phyloP scores from a whole-genome alignment of 345 rosid species.

The Laguncularia racemosa region DNA sequence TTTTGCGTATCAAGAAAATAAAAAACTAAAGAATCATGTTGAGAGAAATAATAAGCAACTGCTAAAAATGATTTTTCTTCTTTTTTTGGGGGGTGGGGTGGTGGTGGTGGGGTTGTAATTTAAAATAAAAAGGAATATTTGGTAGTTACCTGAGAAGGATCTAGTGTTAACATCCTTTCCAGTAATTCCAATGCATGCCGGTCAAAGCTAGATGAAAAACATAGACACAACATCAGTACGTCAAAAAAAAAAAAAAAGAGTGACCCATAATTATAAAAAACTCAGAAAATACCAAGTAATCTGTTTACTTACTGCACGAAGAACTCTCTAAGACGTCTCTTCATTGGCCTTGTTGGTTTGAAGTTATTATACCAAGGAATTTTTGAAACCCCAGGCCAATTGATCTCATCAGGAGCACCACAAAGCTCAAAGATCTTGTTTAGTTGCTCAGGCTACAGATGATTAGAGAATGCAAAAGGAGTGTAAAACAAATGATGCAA shows the following conservation, averaged over 20 bases:
- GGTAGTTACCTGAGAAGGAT: constrained; percentile 68
- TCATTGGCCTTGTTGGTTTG: constrained; percentile 65
- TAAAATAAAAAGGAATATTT: neutral
- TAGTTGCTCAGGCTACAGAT: constrained; percentile 58
- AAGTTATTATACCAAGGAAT: constrained; percentile 70
- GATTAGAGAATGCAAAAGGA: constrained; percentile 5
- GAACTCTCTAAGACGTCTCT: constrained; percentile 74
- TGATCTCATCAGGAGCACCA: constrained; percentile 67
- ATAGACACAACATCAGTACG: neutral
- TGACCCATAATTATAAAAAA: neutral
- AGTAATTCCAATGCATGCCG: constrained; percentile 89
- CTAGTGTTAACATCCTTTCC: constrained; percentile 85
- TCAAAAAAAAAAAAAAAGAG: neutral
- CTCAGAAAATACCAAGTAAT: neutral
- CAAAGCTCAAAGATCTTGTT: constrained; percentile 73
- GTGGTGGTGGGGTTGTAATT: no score
- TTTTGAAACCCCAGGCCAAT: constrained; percentile 73
- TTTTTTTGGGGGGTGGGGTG: no score
- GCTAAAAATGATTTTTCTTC: neutral
- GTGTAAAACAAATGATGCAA: neutral
- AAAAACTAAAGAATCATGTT: no score
- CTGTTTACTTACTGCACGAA: constrained; percentile 61
- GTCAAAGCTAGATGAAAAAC: constrained; percentile 45
- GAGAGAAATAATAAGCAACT: neutral
- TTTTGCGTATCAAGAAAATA: no score